These are phyloP conservation scores for Dovyalis caffra DNA, from an alignment of 345 rosid genomes.

Conservation along the genomic window DNA sequence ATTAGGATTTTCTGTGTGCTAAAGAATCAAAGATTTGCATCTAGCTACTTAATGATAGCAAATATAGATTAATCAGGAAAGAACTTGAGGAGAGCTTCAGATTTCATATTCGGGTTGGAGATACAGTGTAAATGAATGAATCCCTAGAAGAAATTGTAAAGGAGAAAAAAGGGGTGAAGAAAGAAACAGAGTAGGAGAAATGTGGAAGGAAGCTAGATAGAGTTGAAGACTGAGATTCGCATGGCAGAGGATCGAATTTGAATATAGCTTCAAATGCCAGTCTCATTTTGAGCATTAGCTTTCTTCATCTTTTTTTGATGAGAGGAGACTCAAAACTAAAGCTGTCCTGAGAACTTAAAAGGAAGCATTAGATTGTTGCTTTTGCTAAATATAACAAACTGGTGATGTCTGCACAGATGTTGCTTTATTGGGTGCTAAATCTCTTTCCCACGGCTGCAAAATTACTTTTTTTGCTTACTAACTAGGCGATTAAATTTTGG, in stretches of 20 bases:
- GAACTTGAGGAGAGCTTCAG: not conserved
- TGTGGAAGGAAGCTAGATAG: not conserved
- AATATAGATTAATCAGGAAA: not conserved
- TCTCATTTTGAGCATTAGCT: not conserved
- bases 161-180: not conserved
- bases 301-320: not conserved
- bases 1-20: not conserved
- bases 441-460: not conserved
- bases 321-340: not conserved
- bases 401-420: not conserved
- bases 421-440: not conserved
- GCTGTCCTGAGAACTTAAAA: no score
- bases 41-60: not conserved
- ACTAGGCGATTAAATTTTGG: not conserved
- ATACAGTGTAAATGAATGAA: not conserved
- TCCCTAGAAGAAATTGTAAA: not conserved
- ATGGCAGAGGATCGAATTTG: not conserved
- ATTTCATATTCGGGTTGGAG: not conserved
- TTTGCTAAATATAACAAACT: not conserved
- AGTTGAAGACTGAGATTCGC: not conserved
- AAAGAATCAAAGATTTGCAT: not conserved
- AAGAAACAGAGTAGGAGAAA: not conserved
- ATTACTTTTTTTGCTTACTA: no score
- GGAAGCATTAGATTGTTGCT: no score
- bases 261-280: not conserved